These are phyloP conservation scores for Chrysophaeum taylorii DNA, from an alignment of 352 stramenopile species.

Conservation along the genomic window DNA sequence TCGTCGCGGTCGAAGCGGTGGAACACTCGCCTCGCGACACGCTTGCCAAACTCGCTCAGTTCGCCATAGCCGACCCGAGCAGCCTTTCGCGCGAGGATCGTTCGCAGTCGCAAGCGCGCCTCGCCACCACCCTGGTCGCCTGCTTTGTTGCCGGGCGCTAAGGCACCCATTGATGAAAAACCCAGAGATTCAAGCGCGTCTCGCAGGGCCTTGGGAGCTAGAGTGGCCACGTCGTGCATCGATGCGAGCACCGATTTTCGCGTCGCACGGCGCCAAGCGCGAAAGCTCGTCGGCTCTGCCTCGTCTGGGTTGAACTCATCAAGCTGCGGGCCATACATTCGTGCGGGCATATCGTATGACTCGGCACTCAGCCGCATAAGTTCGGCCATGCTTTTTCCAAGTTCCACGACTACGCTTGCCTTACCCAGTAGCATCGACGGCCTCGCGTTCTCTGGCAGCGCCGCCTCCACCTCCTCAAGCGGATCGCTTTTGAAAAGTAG, in stretches of 20 bases:
- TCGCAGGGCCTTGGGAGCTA: neutral
- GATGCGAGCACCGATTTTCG: neutral
- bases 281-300: neutral
- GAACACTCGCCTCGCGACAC: neutral
- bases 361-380: neutral
- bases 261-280: neutral
- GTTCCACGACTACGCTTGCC: neutral
- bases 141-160: neutral
- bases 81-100: neutral
- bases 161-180: neutral
- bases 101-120: neutral
- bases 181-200: neutral
- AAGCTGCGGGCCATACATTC: neutral
- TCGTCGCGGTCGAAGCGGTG: neutral
- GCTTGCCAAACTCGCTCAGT: neutral
- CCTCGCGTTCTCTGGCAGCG: neutral
- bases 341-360: neutral
- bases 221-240: neutral
- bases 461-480: neutral
- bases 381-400: neutral
- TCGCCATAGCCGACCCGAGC: neutral
- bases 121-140: neutral
- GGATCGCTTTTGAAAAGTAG: neutral
- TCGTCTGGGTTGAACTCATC: neutral
- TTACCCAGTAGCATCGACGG: slow-evolving; percentile 3